A percentile compares a stretch with the other conserved stretches of the same genome.
phyloP scores from a whole-genome alignment of 2,329 filamentous ascomycete species.

The Alternaria rosae region DNA sequence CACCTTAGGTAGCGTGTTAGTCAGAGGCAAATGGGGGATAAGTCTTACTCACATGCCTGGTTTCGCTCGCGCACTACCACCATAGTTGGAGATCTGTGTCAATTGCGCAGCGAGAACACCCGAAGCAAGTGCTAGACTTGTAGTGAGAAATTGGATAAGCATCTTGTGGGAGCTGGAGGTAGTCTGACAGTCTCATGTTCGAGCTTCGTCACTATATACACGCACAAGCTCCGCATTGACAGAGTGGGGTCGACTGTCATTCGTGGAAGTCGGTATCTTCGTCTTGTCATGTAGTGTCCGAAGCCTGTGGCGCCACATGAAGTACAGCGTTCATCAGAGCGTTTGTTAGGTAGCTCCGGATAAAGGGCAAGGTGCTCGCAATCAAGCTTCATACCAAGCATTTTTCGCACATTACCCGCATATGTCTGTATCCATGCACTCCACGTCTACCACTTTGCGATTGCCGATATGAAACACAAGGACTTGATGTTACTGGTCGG shows the following conservation, averaged over 20 bases:
- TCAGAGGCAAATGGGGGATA: neutral
- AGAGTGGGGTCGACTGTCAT: neutral
- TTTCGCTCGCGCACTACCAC: constrained; percentile 33
- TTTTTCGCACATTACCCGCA: constrained; percentile 17
- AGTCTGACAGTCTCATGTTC: too few relatives aligned
- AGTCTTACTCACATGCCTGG: constrained; percentile 33
- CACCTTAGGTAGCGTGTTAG: constrained; percentile 25
- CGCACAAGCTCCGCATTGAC: neutral
- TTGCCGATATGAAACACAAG: neutral
- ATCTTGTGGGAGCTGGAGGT: constrained; percentile 13
- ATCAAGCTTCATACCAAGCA: constrained; percentile 41
- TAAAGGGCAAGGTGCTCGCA: constrained; percentile 12
- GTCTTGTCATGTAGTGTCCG: neutral
- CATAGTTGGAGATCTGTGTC: constrained; percentile 38
- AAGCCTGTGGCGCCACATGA: neutral
- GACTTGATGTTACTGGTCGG: neutral
- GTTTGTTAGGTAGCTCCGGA: neutral
- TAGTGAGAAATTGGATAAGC: constrained; percentile 20
- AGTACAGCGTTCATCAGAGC: neutral
- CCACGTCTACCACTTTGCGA: neutral
- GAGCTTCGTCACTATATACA: neutral
- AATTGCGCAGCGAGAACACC: constrained; percentile 31
- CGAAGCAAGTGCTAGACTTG: constrained; percentile 19
- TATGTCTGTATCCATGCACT: constrained; percentile 20
- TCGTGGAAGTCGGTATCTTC: neutral